Evolutionary conservation across 345 rosid species (phyloP).

Genomic region (Lepidium aucheri): DNA sequence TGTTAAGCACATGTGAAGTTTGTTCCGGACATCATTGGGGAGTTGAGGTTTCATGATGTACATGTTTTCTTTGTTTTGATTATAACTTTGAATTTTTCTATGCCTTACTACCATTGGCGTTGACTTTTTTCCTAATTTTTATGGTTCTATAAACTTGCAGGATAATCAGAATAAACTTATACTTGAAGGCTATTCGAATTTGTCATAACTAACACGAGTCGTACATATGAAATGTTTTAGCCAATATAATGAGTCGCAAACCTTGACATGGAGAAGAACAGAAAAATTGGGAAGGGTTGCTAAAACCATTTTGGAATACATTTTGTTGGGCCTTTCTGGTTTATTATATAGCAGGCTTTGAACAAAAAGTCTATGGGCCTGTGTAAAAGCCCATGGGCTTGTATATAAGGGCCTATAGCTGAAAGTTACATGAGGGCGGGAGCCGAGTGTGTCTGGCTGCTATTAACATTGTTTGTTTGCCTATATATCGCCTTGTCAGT

Average conservation of each 20-base stretch:
- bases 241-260: not conserved
- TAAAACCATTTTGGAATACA: not conserved
- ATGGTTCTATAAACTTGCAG: not conserved
- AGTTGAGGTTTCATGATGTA: conserved; percentile 31
- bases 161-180: no score
- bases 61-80: conserved; percentile 15
- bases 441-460: no score
- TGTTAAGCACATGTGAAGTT: conserved; percentile 22
- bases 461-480: not conserved
- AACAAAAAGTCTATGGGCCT: not conserved
- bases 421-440: no score
- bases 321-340: not conserved
- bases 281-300: not conserved
- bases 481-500: not conserved
- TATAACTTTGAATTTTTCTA: conserved; percentile 3
- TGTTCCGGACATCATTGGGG: conserved; percentile 13
- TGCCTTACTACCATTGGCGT: not conserved
- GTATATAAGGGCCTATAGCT: not conserved
- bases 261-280: not conserved
- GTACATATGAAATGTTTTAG: not conserved
- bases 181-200: not conserved
- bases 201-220: not conserved
- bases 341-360: no score
- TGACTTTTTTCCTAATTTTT: not conserved
- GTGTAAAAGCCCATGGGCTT: not conserved